Evolutionary conservation across 139 green algal species (phyloP).

Genomic region (Micractinium conductrix): DNA sequence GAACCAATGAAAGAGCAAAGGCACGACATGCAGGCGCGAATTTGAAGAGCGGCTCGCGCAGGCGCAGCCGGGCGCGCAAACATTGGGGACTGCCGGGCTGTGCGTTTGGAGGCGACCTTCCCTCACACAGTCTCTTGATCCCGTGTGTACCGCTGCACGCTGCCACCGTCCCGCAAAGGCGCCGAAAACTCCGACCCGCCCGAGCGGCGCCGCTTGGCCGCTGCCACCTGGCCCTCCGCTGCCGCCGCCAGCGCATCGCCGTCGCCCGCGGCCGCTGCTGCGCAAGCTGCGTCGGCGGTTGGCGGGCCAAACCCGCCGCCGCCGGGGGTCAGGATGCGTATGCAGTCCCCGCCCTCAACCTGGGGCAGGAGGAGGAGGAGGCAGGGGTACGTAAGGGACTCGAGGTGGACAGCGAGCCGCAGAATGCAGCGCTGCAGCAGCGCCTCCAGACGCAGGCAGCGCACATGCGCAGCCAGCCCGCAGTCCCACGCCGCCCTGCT

Average conservation of each 20-base stretch:
- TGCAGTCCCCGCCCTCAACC: constrained; percentile 53
- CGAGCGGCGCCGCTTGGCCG: neutral
- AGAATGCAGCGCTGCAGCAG: neutral
- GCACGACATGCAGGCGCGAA: too few species aligned
- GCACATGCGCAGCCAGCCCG: neutral
- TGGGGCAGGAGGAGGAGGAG: too few species aligned
- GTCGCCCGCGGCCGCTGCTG: neutral
- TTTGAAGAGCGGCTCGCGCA: too few species aligned
- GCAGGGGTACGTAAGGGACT: too few species aligned
- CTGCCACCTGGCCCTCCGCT: neutral
- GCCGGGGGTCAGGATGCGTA: constrained; percentile 81
- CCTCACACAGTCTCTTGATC: constrained; percentile 64
- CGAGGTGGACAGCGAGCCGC: too few species aligned
- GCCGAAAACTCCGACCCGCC: constrained; percentile 21
- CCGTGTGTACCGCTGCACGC: constrained; percentile 46
- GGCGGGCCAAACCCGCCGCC: constrained; percentile 70
- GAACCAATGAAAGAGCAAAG: too few species aligned
- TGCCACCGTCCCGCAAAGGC: constrained; percentile 43
- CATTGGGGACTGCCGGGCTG: too few species aligned
- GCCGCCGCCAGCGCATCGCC: constrained; percentile 12
- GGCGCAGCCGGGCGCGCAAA: too few species aligned
- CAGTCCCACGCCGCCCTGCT: neutral
- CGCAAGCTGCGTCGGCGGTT: neutral
- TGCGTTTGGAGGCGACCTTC: too few species aligned
- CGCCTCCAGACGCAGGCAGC: neutral